Evolutionary conservation across 2,329 filamentous ascomycete genomes (phyloP).

Genomic region (Pseudogymnoascus sp.): DNA sequence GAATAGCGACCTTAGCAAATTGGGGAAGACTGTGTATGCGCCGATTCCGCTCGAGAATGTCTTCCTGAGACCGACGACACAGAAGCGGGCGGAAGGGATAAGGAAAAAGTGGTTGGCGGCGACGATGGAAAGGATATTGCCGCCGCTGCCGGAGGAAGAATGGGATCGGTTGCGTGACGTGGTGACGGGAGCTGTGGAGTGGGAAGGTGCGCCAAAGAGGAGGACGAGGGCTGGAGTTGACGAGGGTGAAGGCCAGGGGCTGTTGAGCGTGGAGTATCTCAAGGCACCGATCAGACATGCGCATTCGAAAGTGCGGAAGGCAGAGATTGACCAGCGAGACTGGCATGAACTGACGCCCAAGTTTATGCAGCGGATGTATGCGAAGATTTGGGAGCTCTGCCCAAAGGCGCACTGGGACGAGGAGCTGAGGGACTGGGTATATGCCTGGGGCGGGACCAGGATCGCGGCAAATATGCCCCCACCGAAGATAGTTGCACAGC

Average conservation of each 20-base stretch:
- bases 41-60: conserved; percentile 37
- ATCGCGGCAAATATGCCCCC: conserved; percentile 26
- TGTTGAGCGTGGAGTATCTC: conserved; percentile 10
- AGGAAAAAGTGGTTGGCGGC: conserved; percentile 40
- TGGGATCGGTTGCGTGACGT: conserved; percentile 48
- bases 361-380: conserved; percentile 41
- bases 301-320: not conserved
- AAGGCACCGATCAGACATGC: conserved; percentile 11
- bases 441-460: conserved; percentile 39
- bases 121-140: conserved; percentile 39
- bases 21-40: conserved; percentile 23
- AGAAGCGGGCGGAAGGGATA: conserved; percentile 35
- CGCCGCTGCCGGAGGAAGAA: conserved; percentile 45
- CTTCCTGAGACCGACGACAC: conserved; percentile 40
- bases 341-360: conserved; percentile 31
- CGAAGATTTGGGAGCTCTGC: conserved; percentile 36
- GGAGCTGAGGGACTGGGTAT: conserved; percentile 24
- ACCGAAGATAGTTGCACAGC: conserved; percentile 19
- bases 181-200: conserved; percentile 27
- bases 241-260: not conserved
- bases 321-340: not conserved
- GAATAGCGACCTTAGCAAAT: conserved; percentile 12
- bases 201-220: not conserved
- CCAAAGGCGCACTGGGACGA: conserved; percentile 33
- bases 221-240: not conserved